Conservation (phyloP, 2,329 filamentous ascomycete genomes). For the Coleophoma crateriformis region DNA sequence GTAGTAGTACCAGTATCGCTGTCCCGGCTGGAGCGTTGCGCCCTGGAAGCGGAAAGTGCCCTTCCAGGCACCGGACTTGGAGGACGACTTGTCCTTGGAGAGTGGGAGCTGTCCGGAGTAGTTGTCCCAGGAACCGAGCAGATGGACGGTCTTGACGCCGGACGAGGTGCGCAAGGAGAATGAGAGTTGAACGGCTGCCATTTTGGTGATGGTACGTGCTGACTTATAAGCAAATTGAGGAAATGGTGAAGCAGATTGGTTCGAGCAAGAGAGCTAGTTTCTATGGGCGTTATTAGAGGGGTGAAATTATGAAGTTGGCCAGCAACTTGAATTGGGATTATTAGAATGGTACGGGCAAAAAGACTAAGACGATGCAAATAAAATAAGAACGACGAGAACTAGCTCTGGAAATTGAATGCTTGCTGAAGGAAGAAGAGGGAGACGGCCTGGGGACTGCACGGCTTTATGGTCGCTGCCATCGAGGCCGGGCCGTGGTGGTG, state of each 20-base stretch:
- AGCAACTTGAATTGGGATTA: conserved; percentile 34
- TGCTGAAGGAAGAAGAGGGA: conserved; percentile 51
- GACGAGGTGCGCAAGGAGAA: conserved; percentile 94
- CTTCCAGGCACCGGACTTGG: conserved; percentile 89
- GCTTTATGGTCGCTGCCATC: conserved; percentile 21
- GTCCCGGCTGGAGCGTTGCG: conserved; percentile 76
- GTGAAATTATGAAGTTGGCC: conserved; percentile 52
- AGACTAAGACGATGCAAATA: conserved; percentile 40
- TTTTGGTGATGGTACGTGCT: conserved; percentile 42
- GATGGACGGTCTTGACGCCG: conserved; percentile 94
- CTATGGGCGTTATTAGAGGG: conserved; percentile 39
- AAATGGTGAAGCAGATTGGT: conserved; percentile 29
- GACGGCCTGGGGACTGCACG: conserved; percentile 14
- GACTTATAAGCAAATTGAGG: conserved; percentile 30
- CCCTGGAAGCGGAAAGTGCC: conserved; percentile 96
- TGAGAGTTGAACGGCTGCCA: conserved; percentile 89
- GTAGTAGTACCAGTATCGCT: conserved; percentile 99
- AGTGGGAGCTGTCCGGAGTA: conserved; percentile 93
- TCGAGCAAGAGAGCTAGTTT: conserved; percentile 33
- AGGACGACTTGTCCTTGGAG: conserved; percentile 75
- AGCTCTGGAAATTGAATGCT: conserved; percentile 51
- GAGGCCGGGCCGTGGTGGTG: conserved; percentile 8
- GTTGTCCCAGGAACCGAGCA: conserved; percentile 97
- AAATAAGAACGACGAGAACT: conserved; percentile 38
- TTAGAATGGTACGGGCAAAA: conserved; percentile 31